These are phyloP conservation scores for Candida schatavii DNA, from an alignment of 805 yeast species.

Conservation along the genomic window DNA sequence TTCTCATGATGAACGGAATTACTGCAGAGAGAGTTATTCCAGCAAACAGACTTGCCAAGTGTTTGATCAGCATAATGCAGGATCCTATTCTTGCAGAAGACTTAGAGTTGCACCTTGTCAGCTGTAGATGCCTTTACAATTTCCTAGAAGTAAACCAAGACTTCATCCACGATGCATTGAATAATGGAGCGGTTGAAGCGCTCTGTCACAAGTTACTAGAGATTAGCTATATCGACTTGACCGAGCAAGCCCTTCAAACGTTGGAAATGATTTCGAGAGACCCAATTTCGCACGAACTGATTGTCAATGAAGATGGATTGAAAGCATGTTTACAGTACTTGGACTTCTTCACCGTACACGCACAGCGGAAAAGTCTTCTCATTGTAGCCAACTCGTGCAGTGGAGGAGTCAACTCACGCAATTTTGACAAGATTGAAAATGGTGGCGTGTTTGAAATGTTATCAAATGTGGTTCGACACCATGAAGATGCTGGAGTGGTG, in stretches of 20 bases:
- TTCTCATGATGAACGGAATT: conserved; percentile 66
- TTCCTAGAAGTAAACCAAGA: conserved; percentile 72
- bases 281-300: conserved; percentile 44
- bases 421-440: conserved; percentile 44
- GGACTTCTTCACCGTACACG: conserved; percentile 86
- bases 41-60: conserved; percentile 49
- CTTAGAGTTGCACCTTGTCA: conserved; percentile 76
- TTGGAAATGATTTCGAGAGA: conserved; percentile 63
- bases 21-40: conserved; percentile 66
- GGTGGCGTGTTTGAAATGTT: conserved; percentile 56
- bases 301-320: conserved; percentile 61
- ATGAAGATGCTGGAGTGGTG: conserved; percentile 56
- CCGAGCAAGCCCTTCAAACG: conserved; percentile 85
- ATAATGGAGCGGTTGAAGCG: conserved; percentile 62
- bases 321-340: conserved; percentile 65
- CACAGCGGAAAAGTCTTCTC: conserved; percentile 76
- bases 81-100: conserved; percentile 59
- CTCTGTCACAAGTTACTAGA: conserved; percentile 66
- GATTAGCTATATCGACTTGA: conserved; percentile 81
- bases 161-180: conserved; percentile 58
- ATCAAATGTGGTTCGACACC: conserved; percentile 51
- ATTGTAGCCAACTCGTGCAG: conserved; percentile 68
- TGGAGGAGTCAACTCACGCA: conserved; percentile 40
- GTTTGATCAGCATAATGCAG: conserved; percentile 55
- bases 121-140: conserved; percentile 82